phyloP scores from a whole-genome alignment of 1,284 basidiomycete species.

The Pyrrhoderma lamaoense region DNA sequence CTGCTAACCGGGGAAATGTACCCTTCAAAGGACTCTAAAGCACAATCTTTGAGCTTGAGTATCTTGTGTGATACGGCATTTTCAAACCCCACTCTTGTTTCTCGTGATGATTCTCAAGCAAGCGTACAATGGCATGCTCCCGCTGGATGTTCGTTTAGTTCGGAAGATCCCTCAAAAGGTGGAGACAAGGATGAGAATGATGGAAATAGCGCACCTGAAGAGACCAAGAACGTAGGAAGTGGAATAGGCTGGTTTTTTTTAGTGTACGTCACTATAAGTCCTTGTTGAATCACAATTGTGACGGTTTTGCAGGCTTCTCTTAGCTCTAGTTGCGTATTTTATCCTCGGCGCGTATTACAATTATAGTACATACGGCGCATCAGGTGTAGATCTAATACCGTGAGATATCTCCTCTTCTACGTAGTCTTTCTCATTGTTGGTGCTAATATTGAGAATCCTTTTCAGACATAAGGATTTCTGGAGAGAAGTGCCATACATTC shows the following conservation, averaged over 20 bases:
- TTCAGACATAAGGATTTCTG: slow-evolving; percentile 79
- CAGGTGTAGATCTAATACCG: slow-evolving; percentile 75
- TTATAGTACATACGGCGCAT: slow-evolving; percentile 75
- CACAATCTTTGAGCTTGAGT: slow-evolving; percentile 54
- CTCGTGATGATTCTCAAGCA: slow-evolving; percentile 51
- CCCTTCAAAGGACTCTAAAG: slow-evolving; percentile 37
- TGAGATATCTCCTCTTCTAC: slow-evolving; percentile 32
- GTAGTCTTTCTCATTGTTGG: slow-evolving; percentile 11
- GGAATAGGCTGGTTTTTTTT: slow-evolving; percentile 81
- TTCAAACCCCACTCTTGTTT: slow-evolving; percentile 44
- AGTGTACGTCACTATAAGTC: slow-evolving; percentile 45
- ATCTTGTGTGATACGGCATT: slow-evolving; percentile 46
- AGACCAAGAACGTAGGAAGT: slow-evolving; percentile 46
- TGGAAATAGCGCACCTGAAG: slow-evolving; percentile 28
- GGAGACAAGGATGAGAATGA: slow-evolving; percentile 25
- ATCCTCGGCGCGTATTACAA: slow-evolving; percentile 75
- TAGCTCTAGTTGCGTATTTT: slow-evolving; percentile 65
- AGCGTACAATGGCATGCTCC: slow-evolving; percentile 53
- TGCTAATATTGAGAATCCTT: slow-evolving; percentile 9
- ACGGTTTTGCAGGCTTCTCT: slow-evolving; percentile 42
- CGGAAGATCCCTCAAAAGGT: slow-evolving; percentile 30
- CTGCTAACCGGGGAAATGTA: slow-evolving; percentile 56
- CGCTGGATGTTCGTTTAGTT: slow-evolving; percentile 41
- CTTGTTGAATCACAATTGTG: neutral
- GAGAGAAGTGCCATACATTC: slow-evolving; percentile 79